Evolutionary conservation across 2,329 filamentous ascomycete genomes (phyloP), one percentile per base, ranked within the genome.

Genomic region (Arthrobotrys iridis): DNA sequence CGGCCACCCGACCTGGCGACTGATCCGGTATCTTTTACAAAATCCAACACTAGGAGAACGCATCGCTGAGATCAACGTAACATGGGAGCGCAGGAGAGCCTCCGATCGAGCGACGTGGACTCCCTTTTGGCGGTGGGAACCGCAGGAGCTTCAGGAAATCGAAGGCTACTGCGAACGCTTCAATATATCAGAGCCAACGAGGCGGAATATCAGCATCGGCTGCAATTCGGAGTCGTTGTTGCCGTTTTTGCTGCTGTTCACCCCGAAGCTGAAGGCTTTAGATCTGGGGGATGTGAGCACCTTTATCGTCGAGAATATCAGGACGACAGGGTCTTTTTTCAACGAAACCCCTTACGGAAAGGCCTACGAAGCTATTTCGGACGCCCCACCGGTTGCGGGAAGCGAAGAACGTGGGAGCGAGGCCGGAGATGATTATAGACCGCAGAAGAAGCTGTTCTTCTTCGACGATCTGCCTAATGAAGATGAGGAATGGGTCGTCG

Each of bases 1-100:
- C 3, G 41, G 22, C 8, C 55, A 62, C 3, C 45, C 65, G 3
- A 62, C 65, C 6, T 70, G 55, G 55, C 40, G 30, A 1, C 26
- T 70, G 0, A 28, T 62, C 10, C 30, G 65, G 7, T 33, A 55
- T 13, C 30, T 70, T 2, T 45, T 70, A 1, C 15, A 70, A 24
- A 52, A 70, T 22, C 65, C 65, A 18, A 52, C 22, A 33, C 18
- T 55, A 5, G 65, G 33, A 1, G 22, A 70, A 24, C 20, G 35
- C 3, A 33, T 70, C 33, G 3, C 0, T 10, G 55, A 70, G 13
- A 70, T 70, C 15, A 55, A n/a, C 2, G 43, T 70, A 1, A 18
- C 45, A 20, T 70, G 65, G 65, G 35, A 60, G 30, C 65, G 65
- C 4, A 43, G 65, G 24, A 10, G 30, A 13, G 43, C 33, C 11